Evolutionary conservation across 164 flowering plant genomes (phyloP).

Genomic region (Berberis vulgaris): DNA sequence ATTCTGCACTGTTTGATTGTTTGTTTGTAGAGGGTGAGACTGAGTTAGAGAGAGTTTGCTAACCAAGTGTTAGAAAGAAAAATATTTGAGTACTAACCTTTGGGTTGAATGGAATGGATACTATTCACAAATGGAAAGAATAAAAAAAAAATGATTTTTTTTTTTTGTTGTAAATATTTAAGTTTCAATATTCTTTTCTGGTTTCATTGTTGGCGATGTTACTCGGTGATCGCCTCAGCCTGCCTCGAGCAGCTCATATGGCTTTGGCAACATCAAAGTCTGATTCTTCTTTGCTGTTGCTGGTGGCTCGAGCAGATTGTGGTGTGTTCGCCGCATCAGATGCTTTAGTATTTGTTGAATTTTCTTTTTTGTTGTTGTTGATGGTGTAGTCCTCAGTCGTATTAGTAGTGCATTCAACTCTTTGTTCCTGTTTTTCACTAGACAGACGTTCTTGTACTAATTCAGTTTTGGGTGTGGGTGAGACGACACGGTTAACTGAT

Average conservation of each 20-base stretch:
- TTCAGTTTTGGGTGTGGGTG: not conserved
- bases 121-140: not conserved
- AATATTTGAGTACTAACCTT: too few species aligned
- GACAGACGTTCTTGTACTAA: slow-evolving; percentile 2
- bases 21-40: too few species aligned
- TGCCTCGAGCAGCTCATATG: not conserved
- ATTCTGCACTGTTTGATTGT: not conserved
- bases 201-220: slow-evolving; percentile 6
- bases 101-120: not conserved
- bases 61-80: too few species aligned
- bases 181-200: not conserved
- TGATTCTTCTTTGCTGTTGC: not conserved
- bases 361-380: too few species aligned
- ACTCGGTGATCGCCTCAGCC: slow-evolving; percentile 5
- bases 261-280: not conserved
- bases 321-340: not conserved
- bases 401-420: too few species aligned
- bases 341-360: too few species aligned
- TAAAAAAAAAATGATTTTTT: too few species aligned
- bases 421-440: too few species aligned
- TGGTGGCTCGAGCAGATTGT: not conserved
- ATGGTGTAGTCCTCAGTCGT: too few species aligned
- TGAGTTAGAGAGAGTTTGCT: too few species aligned
- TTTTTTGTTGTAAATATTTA: too few species aligned
- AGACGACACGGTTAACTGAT: not conserved